A percentile compares a stretch with the other conserved stretches of the same genome.
Evolutionary conservation across 2,329 filamentous ascomycete species (phyloP).

Genomic region (Pestalotiopsis sp.): DNA sequence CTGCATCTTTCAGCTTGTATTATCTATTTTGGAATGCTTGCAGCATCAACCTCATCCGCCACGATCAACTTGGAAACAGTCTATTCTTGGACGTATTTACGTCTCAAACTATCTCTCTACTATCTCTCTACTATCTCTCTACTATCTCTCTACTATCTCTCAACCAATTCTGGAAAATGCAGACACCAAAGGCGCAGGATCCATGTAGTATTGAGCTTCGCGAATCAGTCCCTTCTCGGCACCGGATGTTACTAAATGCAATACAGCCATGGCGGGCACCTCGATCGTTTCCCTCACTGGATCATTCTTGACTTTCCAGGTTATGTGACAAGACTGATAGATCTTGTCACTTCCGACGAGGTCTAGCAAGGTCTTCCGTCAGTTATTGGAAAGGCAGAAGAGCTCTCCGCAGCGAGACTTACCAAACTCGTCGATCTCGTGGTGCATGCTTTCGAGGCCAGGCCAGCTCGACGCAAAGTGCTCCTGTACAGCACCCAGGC

Average conservation of each 20-base stretch:
- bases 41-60: not conserved
- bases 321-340: constrained; percentile 23
- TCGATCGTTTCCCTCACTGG: constrained; percentile 21
- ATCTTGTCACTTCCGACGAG: constrained; percentile 21
- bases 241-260: constrained; percentile 18
- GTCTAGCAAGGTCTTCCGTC: constrained; percentile 11
- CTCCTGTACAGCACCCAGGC: constrained; percentile 17
- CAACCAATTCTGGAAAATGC: constrained; percentile 18
- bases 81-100: not conserved
- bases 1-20: not conserved
- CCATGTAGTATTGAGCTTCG: constrained; percentile 20
- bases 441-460: constrained; percentile 21
- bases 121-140: not conserved
- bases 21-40: not conserved
- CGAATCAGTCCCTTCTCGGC: constrained; percentile 17
- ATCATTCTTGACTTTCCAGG: constrained; percentile 23
- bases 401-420: not conserved
- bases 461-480: constrained; percentile 18
- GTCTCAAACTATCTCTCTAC: not conserved
- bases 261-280: constrained; percentile 20
- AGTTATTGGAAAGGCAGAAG: not conserved
- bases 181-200: constrained; percentile 19
- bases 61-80: not conserved
- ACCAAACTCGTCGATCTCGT: constrained; percentile 22
- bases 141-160: not conserved